Percentiles rank a stretch among this genome's conserved stretches.
phyloP scores from a whole-genome alignment of 2,329 filamentous ascomycete species.

The Colletotrichum scovillei region DNA sequence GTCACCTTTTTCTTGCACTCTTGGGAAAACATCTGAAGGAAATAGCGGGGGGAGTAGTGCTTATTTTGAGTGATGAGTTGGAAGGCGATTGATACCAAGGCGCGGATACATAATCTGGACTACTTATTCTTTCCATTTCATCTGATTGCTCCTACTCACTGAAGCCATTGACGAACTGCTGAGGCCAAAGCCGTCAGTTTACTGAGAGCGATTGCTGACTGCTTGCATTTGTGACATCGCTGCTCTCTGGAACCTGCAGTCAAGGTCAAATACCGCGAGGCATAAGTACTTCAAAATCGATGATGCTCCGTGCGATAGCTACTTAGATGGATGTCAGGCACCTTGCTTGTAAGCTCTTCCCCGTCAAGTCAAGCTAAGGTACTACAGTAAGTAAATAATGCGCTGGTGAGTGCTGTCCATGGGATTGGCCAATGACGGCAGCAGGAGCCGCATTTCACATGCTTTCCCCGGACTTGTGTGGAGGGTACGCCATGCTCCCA shows the following conservation, averaged over 20 bases:
- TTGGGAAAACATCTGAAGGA: background rate
- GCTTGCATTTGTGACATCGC: background rate
- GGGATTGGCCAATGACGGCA: constrained; percentile 27
- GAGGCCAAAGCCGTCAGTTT: background rate
- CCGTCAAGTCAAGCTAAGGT: background rate
- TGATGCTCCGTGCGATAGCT: background rate
- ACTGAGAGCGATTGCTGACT: background rate
- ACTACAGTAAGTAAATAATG: background rate
- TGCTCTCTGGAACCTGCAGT: background rate
- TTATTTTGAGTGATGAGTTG: background rate
- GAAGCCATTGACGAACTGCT: background rate
- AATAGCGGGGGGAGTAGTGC: background rate
- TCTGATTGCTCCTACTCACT: background rate
- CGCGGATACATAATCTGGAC: background rate
- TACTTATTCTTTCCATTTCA: background rate
- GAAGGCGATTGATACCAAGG: background rate
- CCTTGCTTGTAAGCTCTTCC: background rate
- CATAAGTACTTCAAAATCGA: background rate
- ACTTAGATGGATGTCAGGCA: background rate
- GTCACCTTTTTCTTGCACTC: no score
- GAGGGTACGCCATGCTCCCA: constrained; percentile 14
- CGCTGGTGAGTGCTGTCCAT: background rate
- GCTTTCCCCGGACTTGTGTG: constrained; percentile 29
- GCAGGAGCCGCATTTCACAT: constrained; percentile 23
- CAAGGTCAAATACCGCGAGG: background rate